A percentile compares a stretch with the other conserved stretches of the same genome.
Conservation (phyloP, 495 filamentous ascomycete genomes). For the Podospora didyma region DNA sequence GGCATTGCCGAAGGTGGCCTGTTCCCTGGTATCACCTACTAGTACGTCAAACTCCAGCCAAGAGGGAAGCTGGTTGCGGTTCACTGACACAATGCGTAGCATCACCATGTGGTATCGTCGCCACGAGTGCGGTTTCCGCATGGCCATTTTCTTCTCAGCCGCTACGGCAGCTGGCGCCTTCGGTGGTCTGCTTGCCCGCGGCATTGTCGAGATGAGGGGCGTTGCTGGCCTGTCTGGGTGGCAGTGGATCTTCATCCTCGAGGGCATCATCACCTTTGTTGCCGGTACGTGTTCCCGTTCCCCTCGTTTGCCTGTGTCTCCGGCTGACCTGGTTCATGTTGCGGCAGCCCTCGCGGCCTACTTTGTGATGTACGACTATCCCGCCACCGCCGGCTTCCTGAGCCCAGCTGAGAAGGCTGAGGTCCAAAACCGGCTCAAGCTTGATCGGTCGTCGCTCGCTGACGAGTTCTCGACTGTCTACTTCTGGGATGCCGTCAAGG, state of each 20-base stretch:
- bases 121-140: constrained; percentile 59
- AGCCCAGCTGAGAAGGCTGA: constrained; percentile 60
- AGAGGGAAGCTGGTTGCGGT: too few species aligned
- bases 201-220: constrained; percentile 63
- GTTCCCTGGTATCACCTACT: constrained; percentile 75
- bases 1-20: constrained; percentile 77
- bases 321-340: neutral
- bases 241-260: constrained; percentile 74
- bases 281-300: constrained; percentile 40
- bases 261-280: constrained; percentile 65
- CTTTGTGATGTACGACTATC: constrained; percentile 76
- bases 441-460: constrained; percentile 69
- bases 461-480: constrained; percentile 72
- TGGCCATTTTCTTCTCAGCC: constrained; percentile 81
- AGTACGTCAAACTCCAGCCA: constrained; percentile 14
- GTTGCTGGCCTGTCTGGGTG: constrained; percentile 62
- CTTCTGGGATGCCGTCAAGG: constrained; percentile 65
- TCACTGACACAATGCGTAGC: constrained; percentile 23
- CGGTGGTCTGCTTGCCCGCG: constrained; percentile 69
- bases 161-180: constrained; percentile 76
- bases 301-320: neutral
- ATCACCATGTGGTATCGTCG: constrained; percentile 68
- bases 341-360: constrained; percentile 54
- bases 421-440: constrained; percentile 60
- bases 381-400: constrained; percentile 71